A percentile compares a stretch with the other conserved stretches of the same genome.
Evolutionary conservation across 1,139 yeast genomes (phyloP).

Genomic region (Yamadazyma mexicana): DNA sequence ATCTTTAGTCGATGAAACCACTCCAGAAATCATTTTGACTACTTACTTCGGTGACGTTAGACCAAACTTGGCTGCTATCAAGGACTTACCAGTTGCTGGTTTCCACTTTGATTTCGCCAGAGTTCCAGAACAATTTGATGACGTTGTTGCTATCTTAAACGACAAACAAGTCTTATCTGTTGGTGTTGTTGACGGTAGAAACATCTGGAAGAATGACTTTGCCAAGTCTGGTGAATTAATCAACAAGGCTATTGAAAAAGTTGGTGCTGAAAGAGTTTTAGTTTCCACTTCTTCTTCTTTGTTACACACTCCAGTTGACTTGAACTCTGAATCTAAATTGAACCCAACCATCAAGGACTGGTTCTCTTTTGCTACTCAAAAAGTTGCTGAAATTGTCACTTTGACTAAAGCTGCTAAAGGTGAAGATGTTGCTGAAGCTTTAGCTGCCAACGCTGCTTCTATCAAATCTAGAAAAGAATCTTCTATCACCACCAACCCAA

Average conservation of each 20-base stretch:
- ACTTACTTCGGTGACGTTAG: slow-evolving; percentile 98
- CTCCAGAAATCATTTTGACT: slow-evolving; percentile 81
- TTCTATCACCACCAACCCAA: slow-evolving; percentile 84
- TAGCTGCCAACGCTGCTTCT: slow-evolving; percentile 85
- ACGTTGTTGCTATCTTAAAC: slow-evolving; percentile 63
- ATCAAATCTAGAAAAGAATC: slow-evolving; percentile 86
- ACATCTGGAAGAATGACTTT: slow-evolving; percentile 97
- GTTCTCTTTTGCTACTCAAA: slow-evolving; percentile 98
- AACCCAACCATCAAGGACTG: slow-evolving; percentile 91
- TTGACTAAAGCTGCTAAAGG: slow-evolving; percentile 88
- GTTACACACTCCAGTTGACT: slow-evolving; percentile 97
- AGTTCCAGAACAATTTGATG: slow-evolving; percentile 94
- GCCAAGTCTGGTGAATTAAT: slow-evolving; percentile 81
- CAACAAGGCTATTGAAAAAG: slow-evolving; percentile 75
- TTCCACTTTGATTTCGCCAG: slow-evolving; percentile 96
- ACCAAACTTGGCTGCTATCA: slow-evolving; percentile 90
- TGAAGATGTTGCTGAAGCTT: slow-evolving; percentile 63
- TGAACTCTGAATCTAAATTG: slow-evolving; percentile 86
- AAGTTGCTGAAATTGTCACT: slow-evolving; percentile 85
- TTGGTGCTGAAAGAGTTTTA: slow-evolving; percentile 85
- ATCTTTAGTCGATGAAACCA: slow-evolving; percentile 60
- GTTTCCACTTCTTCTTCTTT: slow-evolving; percentile 96
- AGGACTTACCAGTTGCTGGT: slow-evolving; percentile 89
- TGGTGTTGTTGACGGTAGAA: slow-evolving; percentile 98
- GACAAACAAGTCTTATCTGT: slow-evolving; percentile 80